Base-by-base conservation (phyloP, 345 rosid genomes). In the Linum tenue region DNA sequence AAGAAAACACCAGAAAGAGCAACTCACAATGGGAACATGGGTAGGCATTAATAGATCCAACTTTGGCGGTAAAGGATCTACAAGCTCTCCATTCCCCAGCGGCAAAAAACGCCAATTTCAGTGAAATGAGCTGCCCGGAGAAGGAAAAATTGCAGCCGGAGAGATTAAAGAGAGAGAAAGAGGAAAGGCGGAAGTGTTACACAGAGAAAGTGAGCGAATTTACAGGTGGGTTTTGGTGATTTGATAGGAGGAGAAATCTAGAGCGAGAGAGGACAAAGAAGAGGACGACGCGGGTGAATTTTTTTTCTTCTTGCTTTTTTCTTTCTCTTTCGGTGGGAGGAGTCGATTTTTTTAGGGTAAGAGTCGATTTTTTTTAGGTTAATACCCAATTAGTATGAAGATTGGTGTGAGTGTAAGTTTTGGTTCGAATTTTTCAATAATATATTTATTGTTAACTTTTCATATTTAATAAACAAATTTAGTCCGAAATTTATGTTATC, bases 1-100 rank as follows among this genome's bases (percentile, higher is more conserved):
- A 48, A n/a, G 55, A 31, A 64, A 68, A 62, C 12, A 36, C 5
- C 16, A 44, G 40, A 64, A 59, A 22, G 9, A 15, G 7, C 37
- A 69, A 68, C 83, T 79, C 70, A 71, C 79, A 56, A 66, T 37
- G 6, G 72, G 61, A 67, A 71, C 68, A 67, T 36, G 70, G 37
- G 65, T 67, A 68, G 72, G 67, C 37, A 8, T 69, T 39, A 69
- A 37, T 51, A 73, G 80, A 79, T 79, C 80, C 63, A 73, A 80
- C 77, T 65, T 42, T 22, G 37, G 60, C 7, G 41, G 35, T 5
- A 35, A 17, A 59, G 11, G 62, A 59, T 59, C 62, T 59, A 37
- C 37, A 59, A 59, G 38, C 39, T 37, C 39, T 59, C 38, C 62
- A 35, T 59, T 17, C 38, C 62, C 15, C 42, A 12, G 57, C 40